Evolutionary conservation across 495 filamentous ascomycete genomes (phyloP), one percentile per base, ranked within the genome.

Genomic region (Penicillium arizonense): DNA sequence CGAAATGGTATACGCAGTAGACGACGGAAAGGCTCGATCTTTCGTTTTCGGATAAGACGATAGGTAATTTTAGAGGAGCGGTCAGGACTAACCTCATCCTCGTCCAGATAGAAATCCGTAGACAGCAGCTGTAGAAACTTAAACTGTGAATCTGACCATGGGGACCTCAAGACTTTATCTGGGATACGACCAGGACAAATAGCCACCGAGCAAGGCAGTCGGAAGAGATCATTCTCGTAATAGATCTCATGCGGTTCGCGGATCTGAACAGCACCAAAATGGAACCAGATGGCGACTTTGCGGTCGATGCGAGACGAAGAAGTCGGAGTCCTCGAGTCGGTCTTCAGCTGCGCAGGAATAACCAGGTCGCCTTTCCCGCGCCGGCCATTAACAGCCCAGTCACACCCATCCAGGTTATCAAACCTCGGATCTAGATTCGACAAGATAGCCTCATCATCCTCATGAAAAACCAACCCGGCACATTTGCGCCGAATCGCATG

Each of bases 61-160:
- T 37, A 44, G 0, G 61, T 64, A 13, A 66, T 61, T 6, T 47
- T 37, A 4, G 42, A 37, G 0, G 58, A 62, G 6, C 63, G 47
- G 1, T 62, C 53, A 0, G 45, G 35, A 0, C 18, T 39, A n/a
- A 40, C 28, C 13, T 57, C 47, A 33, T 73, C 63, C 32, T 73
- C 67, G 44, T 76, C 73, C 0, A 75, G 55, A 18, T 68, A 74
- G 1, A 73, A 69, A 23, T 65, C 64, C 8, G 47, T 26, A 5
- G 69, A 56, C 0, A 77, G 47, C 1, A 76, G 30, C 5, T 67
- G 52, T 0, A 81, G 63, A 33, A 81, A 77, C 11, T 72, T 65
- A 11, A 76, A 59, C 40, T 78, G 75, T 5, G 58, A 14, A 2
- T 61, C 50, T 1, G 71, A 74, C 76, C 76, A 81, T 5, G 78